These are phyloP conservation scores for Aspergillus ibericus DNA, from an alignment of 2,329 filamentous ascomycete species.

Conservation along the genomic window DNA sequence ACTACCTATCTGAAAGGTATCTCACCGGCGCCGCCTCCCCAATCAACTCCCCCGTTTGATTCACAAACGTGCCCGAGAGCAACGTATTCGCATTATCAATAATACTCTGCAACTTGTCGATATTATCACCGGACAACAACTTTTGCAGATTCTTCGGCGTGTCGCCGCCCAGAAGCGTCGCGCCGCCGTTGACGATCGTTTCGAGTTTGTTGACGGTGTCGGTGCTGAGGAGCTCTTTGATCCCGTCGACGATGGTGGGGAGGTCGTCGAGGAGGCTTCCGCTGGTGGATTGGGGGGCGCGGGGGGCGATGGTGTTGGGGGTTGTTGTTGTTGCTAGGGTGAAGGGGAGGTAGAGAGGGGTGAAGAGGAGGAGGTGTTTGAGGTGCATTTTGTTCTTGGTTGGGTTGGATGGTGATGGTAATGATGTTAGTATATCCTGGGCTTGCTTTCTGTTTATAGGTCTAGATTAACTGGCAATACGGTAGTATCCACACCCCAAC, in stretches of 20 bases:
- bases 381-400: slow-evolving; percentile 15
- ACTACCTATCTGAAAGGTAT: background rate
- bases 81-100: slow-evolving; percentile 30
- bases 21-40: slow-evolving; percentile 36
- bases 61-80: slow-evolving; percentile 29
- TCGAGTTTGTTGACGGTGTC: slow-evolving; percentile 29
- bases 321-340: no score
- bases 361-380: slow-evolving; percentile 24
- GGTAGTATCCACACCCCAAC: no score
- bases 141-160: slow-evolving; percentile 30
- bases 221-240: slow-evolving; percentile 28
- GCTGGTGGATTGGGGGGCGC: slow-evolving; percentile 18
- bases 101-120: slow-evolving; percentile 25
- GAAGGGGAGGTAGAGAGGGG: slow-evolving; percentile 21
- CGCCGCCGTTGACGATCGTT: slow-evolving; percentile 28
- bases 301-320: slow-evolving; percentile 25
- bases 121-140: slow-evolving; percentile 24
- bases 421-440: no score
- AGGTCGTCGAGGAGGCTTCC: slow-evolving; percentile 29
- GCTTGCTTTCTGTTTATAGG: no score
- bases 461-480: no score
- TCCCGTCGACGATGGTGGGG: slow-evolving; percentile 24
- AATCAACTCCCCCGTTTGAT: slow-evolving; percentile 32
- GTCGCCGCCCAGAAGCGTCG: slow-evolving; percentile 29
- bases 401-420: no score